phyloP scores from a whole-genome alignment of 2,329 filamentous ascomycete species.

The Apiospora aurea region DNA sequence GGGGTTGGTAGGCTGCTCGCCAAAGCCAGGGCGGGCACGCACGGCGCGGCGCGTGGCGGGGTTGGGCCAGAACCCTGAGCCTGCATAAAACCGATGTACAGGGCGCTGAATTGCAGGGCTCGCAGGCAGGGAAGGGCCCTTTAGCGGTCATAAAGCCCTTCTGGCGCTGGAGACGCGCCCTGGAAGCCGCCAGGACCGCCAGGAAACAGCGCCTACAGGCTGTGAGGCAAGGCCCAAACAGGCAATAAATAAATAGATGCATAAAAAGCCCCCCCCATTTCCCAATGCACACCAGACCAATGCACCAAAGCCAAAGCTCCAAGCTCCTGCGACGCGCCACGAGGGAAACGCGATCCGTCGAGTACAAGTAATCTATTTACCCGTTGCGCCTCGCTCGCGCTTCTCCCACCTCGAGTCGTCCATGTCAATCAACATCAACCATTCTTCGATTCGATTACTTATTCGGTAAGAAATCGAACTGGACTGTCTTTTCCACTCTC shows the following conservation, averaged over 20 bases:
- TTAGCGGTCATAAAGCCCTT: slow-evolving; percentile 6
- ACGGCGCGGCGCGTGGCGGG: slow-evolving; percentile 13
- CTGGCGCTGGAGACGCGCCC: slow-evolving; percentile 10
- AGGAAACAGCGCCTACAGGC: neutral
- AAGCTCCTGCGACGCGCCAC: slow-evolving; percentile 3
- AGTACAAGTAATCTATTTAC: slow-evolving; percentile 19
- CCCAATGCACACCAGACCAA: too few species aligned
- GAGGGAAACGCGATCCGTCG: slow-evolving; percentile 11
- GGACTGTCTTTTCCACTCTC: neutral
- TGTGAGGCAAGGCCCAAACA: slow-evolving; percentile 24
- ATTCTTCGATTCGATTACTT: neutral
- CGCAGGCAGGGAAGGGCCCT: neutral
- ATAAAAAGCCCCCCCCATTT: too few species aligned
- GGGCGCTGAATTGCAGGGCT: neutral
- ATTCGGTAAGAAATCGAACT: neutral
- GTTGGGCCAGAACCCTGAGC: neutral
- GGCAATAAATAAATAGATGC: slow-evolving; percentile 35
- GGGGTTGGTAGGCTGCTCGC: neutral
- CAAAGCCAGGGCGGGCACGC: slow-evolving; percentile 3
- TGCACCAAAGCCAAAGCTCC: neutral
- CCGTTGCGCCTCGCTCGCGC: neutral
- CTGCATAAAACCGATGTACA: slow-evolving; percentile 11
- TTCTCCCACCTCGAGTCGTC: neutral
- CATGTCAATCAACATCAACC: neutral
- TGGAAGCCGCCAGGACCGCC: neutral